Conservation (phyloP, 192 early-diverging fungal species). For the Entomortierella chlamydospora region DNA sequence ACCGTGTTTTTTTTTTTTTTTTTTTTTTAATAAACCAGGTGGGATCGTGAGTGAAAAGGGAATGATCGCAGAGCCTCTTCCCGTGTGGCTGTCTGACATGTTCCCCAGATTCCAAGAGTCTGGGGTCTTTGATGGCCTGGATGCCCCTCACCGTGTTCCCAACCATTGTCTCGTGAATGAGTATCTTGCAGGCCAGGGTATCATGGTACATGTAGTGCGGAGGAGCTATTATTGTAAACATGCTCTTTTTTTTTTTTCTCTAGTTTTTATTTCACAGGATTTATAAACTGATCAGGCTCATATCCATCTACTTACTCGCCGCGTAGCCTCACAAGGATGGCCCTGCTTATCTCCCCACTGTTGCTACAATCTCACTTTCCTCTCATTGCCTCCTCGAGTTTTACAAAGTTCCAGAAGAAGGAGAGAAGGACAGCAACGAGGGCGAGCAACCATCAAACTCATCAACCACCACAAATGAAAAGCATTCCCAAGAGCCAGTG, state of each 20-base stretch:
- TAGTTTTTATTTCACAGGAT: background rate
- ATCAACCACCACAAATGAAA: background rate
- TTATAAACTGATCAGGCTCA: too few species aligned
- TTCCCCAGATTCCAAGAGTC: constrained; percentile 39
- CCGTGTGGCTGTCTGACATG: constrained; percentile 50
- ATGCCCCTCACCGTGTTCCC: constrained; percentile 51
- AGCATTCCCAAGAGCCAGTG: constrained; percentile 22
- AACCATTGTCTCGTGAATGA: constrained; percentile 67
- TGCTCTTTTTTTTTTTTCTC: background rate
- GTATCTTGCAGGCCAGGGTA: constrained; percentile 64
- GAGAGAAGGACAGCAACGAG: background rate
- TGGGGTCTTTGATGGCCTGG: constrained; percentile 52
- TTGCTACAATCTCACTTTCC: constrained; percentile 59
- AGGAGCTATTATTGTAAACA: background rate
- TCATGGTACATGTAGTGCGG: too few species aligned
- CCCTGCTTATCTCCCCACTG: constrained; percentile 62
- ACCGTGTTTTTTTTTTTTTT: too few species aligned
- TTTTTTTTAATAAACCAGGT: constrained; percentile 17
- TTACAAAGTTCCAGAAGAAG: constrained; percentile 24
- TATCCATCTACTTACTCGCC: background rate
- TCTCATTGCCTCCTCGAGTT: constrained; percentile 63
- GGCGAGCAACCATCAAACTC: background rate
- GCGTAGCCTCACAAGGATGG: constrained; percentile 62
- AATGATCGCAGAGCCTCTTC: constrained; percentile 59
- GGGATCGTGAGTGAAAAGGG: constrained; percentile 45